A percentile compares a stretch with the other conserved stretches of the same genome.
phyloP scores from a whole-genome alignment of 75 land plant genomes.

The Pinus albicaulis region DNA sequence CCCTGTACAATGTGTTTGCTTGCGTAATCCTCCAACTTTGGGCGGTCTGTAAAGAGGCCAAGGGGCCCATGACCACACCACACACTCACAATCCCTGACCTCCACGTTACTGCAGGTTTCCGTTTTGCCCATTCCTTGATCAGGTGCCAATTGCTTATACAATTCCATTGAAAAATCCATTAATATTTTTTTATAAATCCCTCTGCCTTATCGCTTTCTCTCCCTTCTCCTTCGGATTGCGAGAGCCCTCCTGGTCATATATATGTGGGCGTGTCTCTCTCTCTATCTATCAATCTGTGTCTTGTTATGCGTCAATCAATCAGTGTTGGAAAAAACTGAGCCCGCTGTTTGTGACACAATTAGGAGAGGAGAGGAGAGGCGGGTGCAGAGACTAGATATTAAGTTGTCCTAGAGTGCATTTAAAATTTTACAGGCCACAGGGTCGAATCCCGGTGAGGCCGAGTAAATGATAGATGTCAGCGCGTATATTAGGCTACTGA shows the following conservation, averaged over 20 bases:
- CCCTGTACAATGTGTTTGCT: constrained; percentile 12
- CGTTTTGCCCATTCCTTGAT: neutral
- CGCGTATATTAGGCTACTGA: neutral
- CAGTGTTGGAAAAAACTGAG: neutral
- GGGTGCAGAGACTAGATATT: too few relatives aligned
- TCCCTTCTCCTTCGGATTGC: neutral
- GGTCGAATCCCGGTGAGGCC: too few relatives aligned
- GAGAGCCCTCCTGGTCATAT: too few relatives aligned
- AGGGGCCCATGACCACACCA: constrained; percentile 10
- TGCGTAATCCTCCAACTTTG: constrained; percentile 12
- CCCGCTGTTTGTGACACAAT: too few relatives aligned
- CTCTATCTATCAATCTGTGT: neutral
- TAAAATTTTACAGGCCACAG: too few relatives aligned
- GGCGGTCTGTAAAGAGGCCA: neutral
- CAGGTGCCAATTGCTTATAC: constrained; percentile 9
- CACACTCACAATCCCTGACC: constrained; percentile 5
- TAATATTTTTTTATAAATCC: neutral
- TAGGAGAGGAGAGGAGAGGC: too few relatives aligned
- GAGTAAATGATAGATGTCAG: neutral
- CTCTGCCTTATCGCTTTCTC: neutral
- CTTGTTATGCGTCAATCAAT: neutral
- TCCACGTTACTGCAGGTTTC: neutral
- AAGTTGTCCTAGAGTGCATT: too few relatives aligned
- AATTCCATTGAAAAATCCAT: neutral
- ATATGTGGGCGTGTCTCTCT: neutral